Base-by-base conservation (phyloP, 345 rosid species). In the Dipteronia dyeriana region DNA sequence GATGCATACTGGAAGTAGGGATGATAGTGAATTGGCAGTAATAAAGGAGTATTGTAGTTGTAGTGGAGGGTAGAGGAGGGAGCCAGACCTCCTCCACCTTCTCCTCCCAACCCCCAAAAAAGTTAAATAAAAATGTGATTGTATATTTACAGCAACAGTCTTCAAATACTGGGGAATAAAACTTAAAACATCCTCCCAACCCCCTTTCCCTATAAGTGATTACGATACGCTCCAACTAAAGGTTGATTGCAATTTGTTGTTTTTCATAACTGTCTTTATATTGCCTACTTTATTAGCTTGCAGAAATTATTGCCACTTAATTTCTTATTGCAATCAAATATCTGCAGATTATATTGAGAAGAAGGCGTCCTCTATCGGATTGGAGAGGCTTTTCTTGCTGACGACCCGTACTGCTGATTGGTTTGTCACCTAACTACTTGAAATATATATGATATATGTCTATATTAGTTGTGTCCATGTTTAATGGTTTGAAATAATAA, bases 401-500 rank as follows among this genome's bases (percentile, higher is more conserved):
- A 95, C 98, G 17, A 93, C 99, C 20, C 95, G 99, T 5, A 89
- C 98, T 20, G 94, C 98, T 2, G 98, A 95, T 71, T 93, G 99
- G 99, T 95, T 74, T n/a, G 84, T 80, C 39, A 61, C 68, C 66
- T 71, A 25, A 45, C 70, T 67, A 26, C 66, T 66, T 70, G 43
- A 72, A 51, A 51, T 13, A 34, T 12, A 17, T 13, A 12, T 57
- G 72, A 77, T 23, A 67, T 9, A 26, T 68, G 34, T 64, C 13
- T 66, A n/a, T 66, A 12, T 23, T 51, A 72, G 49, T 72, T 75
- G 45, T 31, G 17, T 9, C 72, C 29, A 38, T 51, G 25, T 66
- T 19, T 20, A 56, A 53, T 39, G 61, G 20, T 17, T 56, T 56
- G 54, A 49, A 12, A 49, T 56, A 34, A 34, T 34, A 34, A 34